Evolutionary conservation across 768 basidiomycete species (phyloP).

Genomic region (Mrakia blollopis): DNA sequence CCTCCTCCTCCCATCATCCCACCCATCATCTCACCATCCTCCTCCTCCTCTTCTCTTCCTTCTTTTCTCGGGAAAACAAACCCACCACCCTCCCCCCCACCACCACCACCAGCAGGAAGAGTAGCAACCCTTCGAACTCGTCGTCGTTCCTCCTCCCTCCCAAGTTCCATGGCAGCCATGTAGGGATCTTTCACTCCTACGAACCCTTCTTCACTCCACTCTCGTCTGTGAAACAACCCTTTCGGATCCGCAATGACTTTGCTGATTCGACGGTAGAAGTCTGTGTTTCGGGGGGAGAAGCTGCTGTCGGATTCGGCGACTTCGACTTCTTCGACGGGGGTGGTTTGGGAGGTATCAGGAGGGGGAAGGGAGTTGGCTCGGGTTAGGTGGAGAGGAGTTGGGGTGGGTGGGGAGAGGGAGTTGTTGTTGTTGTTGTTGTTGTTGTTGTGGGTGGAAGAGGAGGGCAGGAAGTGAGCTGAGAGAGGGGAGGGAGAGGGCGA

Average conservation of each 20-base stretch:
- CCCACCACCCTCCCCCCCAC: too few species aligned
- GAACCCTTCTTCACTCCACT: conserved; percentile 1
- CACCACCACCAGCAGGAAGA: too few species aligned
- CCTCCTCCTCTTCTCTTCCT: too few species aligned
- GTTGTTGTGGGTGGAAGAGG: background rate
- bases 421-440: background rate
- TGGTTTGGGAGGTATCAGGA: background rate
- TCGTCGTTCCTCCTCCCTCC: background rate
- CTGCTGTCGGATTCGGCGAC: background rate
- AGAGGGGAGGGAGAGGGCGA: background rate
- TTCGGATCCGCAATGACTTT: background rate
- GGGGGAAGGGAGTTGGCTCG: background rate
- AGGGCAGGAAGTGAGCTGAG: background rate
- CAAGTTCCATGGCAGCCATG: background rate
- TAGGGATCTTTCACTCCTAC: background rate
- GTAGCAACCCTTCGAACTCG: background rate
- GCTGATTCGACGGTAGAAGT: background rate
- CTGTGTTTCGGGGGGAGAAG: background rate
- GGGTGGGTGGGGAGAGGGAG: background rate
- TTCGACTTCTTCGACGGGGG: background rate
- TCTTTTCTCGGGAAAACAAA: too few species aligned
- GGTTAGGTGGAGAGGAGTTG: background rate
- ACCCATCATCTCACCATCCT: too few species aligned
- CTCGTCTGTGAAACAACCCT: background rate
- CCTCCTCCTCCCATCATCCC: background rate